These are phyloP conservation scores for Tetrapyrgos nigripes DNA, from an alignment of 1,284 basidiomycete genomes.

Conservation along the genomic window DNA sequence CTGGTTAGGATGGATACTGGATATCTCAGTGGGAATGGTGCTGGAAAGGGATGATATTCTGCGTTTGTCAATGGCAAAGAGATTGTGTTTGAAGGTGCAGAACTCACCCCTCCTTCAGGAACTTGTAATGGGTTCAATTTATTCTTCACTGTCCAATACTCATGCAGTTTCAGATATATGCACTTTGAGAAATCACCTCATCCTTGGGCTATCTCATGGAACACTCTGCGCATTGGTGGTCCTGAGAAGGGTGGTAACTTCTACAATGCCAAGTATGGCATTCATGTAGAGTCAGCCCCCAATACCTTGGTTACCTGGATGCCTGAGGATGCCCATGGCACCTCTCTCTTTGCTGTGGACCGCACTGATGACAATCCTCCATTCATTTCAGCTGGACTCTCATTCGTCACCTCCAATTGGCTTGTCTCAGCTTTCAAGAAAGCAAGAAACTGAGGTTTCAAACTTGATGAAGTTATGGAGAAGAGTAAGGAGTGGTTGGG, in stretches of 20 bases:
- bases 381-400: background rate
- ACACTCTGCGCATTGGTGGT: background rate
- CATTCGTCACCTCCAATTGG: background rate
- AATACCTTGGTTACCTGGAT: conserved; percentile 19
- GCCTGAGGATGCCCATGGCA: conserved; percentile 16
- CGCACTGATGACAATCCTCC: background rate
- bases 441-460: background rate
- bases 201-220: conserved; percentile 17
- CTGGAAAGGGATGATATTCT: conserved; percentile 8
- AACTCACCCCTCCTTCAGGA: conserved; percentile 22
- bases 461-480: background rate
- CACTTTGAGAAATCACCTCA: conserved; percentile 23
- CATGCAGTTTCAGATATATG: conserved; percentile 12
- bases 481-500: background rate
- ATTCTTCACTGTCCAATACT: conserved; percentile 20
- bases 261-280: conserved; percentile 19
- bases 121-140: conserved; percentile 14
- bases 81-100: conserved; percentile 18
- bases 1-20: conserved; percentile 19
- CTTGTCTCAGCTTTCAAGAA: background rate
- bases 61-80: conserved; percentile 6
- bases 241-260: conserved; percentile 19
- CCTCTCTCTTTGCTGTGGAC: background rate
- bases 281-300: conserved; percentile 9
- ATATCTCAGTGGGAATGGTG: background rate